Percentiles rank a stretch among this genome's conserved stretches.
Conservation (phyloP, 306 rosid species). For the Sphenostylis stenocarpa region DNA sequence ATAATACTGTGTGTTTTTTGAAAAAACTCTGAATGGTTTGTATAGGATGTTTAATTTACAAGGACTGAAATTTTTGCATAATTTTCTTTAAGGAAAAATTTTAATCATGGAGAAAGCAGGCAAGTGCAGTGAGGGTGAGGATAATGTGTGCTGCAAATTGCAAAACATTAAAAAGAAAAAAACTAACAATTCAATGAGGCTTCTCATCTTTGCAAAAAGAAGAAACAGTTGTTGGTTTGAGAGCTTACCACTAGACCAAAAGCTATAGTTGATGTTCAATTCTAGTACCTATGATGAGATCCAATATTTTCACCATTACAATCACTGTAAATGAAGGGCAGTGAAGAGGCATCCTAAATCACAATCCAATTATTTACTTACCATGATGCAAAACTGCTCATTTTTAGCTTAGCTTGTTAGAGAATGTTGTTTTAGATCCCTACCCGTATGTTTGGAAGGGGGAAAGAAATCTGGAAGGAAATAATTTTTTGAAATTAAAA, state of each 20-base stretch:
- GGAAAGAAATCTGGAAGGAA: background rate
- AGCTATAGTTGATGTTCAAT: no score
- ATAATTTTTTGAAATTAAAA: background rate
- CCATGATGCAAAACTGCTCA: slow-evolving; percentile 8
- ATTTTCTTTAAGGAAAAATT: background rate
- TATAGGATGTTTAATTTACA: slow-evolving; percentile 2
- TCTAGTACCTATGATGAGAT: background rate
- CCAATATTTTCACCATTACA: slow-evolving; percentile 23
- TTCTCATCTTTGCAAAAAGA: slow-evolving; percentile 2
- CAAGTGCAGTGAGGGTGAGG: slow-evolving; percentile 10
- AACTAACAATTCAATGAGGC: background rate
- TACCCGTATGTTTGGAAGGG: background rate
- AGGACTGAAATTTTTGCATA: slow-evolving; percentile 3
- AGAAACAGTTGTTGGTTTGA: no score
- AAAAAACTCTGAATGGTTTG: background rate
- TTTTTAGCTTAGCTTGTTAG: slow-evolving; percentile 31
- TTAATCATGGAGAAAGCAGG: slow-evolving; percentile 13
- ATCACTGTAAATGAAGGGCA: background rate
- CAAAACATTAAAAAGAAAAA: background rate
- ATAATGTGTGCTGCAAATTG: background rate
- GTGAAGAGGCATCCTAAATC: background rate
- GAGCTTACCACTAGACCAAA: no score
- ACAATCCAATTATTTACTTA: slow-evolving; percentile 4
- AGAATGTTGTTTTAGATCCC: slow-evolving; percentile 20
- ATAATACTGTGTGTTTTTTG: background rate